Evolutionary conservation across 2,329 filamentous ascomycete species (phyloP), one percentile per base, ranked within the genome.

Genomic region (Furcasterigmium sp.): DNA sequence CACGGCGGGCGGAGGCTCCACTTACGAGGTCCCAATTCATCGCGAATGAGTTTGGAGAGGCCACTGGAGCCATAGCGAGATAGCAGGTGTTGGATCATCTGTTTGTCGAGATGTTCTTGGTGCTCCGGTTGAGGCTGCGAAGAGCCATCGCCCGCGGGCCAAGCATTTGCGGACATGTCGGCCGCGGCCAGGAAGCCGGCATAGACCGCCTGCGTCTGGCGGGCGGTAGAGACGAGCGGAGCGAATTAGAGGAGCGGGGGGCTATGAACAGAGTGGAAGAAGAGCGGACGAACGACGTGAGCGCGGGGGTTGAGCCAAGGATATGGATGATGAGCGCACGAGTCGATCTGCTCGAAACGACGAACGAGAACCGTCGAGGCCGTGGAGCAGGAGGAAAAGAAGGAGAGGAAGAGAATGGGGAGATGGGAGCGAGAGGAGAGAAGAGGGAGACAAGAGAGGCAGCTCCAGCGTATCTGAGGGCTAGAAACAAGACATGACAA

Each of bases 1-100:
- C 8, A 17, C 18, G n/a, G 32, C 9, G 32, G 32, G n/a, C n/a
- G n/a, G n/a, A n/a, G n/a, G n/a, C n/a, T 35, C 15, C 21, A 64
- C 61, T 59, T 42, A 63, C 60, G 50, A 53, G 30, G 52, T 39
- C 36, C 51, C 45, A 46, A 28, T 8, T 62, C 59, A 49, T 63
- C 60, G 42, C 61, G 56, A 37, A 63, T 58, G 32, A 64, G 52
- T 34, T 57, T 56, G 28, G 51, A 52, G 19, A 63, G 46, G 32
- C 58, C 58, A n/a, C 63, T 58, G 20, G 52, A 56, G 25, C 58
- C 56, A 44, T 63, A 63, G 37, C 56, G 56, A 41, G 47, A 51
- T 52, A 63, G 54, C 8, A 63, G 55, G 50, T 64, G 60, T 25
- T 61, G 58, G 26, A 63, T 57, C 39, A 63, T 51, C 42, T 64